Base-by-base conservation (phyloP, 805 yeast genomes). In the Starmerella apicola region DNA sequence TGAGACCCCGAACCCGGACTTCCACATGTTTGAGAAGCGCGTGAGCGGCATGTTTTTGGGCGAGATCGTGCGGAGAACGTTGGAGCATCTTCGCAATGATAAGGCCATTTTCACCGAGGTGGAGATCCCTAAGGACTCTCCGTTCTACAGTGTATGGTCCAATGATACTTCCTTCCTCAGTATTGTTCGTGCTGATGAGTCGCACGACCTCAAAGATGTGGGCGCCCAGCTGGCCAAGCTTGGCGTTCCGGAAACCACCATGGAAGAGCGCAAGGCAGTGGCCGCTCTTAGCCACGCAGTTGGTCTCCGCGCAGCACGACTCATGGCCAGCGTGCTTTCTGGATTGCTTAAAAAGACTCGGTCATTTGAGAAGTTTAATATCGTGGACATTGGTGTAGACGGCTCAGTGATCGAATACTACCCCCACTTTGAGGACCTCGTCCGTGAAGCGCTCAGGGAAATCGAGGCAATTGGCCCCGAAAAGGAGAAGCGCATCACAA, bases 331-430 rank as follows among this genome's bases (percentile, higher is more conserved):
- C 34, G 95, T 95, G 42, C 67, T 88, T 42, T 88, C 95, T 24
- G 95, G 91, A 2, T 71, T 88, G 41, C 57, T 78, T 38, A 63
- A 68, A 38, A 74, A 74, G 60, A 78, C 86, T 1, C 69, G 67
- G 37, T 79, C 88, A 13, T 71, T 85, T 37, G 70, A 71, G 34
- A 74, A 70, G 39, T 68, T 65, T 51, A 81, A 79, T 52, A 74
- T 72, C 45, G 84, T 88, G 37, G 97, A 88, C 59, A 74, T 91
- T 49, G 97, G 96, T 43, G 86, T 86, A 44, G 97, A 88, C 60
- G 98, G 98, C 27, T 78, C 95, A 3, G 91, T 88, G 40, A 79
- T 88, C 36, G 95, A 88, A 62, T 81, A 74, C 56, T 91, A 86
- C 60, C 98, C 98, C 15, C 86, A 88, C 20, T 88, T 81, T 64